Conservation (phyloP, 2,329 filamentous ascomycete genomes). For the Sordariomycetes sp. region DNA sequence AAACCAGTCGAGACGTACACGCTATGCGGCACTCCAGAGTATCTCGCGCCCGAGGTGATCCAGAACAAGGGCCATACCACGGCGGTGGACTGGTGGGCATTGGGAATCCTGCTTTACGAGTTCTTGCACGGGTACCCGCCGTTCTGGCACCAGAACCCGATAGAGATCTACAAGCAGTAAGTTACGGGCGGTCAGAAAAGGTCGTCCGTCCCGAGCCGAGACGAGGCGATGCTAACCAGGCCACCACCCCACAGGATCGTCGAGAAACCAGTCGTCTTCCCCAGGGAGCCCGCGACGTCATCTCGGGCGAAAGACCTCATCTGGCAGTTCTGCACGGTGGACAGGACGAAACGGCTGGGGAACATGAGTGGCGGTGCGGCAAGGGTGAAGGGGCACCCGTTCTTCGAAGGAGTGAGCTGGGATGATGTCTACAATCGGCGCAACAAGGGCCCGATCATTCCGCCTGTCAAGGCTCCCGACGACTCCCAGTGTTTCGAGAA, state of each 20-base stretch:
- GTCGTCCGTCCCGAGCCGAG: not conserved
- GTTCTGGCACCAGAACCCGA: conserved; percentile 79
- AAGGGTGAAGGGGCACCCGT: conserved; percentile 64
- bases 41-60: conserved; percentile 76
- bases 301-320: conserved; percentile 65
- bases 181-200: conserved; percentile 13
- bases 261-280: conserved; percentile 66
- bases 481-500: conserved; percentile 75
- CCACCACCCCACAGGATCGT: conserved; percentile 51
- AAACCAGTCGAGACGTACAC: conserved; percentile 63
- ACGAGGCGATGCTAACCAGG: not conserved
- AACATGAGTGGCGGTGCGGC: conserved; percentile 67
- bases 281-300: conserved; percentile 54
- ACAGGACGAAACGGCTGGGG: conserved; percentile 66
- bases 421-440: conserved; percentile 56
- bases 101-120: conserved; percentile 76
- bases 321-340: conserved; percentile 64
- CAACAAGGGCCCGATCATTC: conserved; percentile 60
- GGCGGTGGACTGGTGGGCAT: conserved; percentile 80
- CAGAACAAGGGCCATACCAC: conserved; percentile 68
- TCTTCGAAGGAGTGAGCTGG: conserved; percentile 67
- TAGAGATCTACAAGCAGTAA: conserved; percentile 75
- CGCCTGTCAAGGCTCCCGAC: conserved; percentile 60
- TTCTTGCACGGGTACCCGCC: conserved; percentile 78
- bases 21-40: conserved; percentile 74